These are phyloP conservation scores for Aspergillus fumigatiaffinis DNA, from an alignment of 2,329 filamentous ascomycete genomes.

Conservation along the genomic window DNA sequence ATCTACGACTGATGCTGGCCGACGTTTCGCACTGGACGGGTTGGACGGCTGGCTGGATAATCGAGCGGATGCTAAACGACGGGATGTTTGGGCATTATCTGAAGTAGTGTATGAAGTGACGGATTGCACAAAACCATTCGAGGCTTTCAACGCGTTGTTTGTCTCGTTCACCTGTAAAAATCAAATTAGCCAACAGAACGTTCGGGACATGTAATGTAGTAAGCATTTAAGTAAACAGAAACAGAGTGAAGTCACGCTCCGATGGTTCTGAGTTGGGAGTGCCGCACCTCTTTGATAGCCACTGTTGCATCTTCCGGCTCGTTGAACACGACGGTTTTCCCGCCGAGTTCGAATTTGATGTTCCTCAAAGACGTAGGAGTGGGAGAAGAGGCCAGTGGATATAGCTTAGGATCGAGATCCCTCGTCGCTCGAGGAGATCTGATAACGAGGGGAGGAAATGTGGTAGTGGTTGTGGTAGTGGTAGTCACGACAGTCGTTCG, in stretches of 20 bases:
- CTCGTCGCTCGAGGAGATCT: constrained; percentile 66
- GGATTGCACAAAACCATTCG: constrained; percentile 48
- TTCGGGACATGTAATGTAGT: neutral
- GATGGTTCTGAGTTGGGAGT: constrained; percentile 7
- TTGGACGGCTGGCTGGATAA: constrained; percentile 22
- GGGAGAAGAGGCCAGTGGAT: constrained; percentile 77
- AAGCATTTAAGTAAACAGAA: neutral
- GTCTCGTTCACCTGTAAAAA: constrained; percentile 42
- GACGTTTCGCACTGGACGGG: constrained; percentile 38
- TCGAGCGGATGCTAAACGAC: constrained; percentile 21
- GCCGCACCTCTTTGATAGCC: constrained; percentile 52
- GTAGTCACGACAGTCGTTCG: constrained; percentile 74
- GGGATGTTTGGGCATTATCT: constrained; percentile 29
- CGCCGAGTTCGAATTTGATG: constrained; percentile 69
- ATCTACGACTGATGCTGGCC: constrained; percentile 52
- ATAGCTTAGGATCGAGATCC: constrained; percentile 80
- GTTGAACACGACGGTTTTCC: constrained; percentile 57
- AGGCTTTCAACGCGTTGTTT: constrained; percentile 41
- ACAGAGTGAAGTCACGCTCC: neutral
- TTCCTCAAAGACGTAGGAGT: constrained; percentile 75
- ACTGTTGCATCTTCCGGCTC: constrained; percentile 57
- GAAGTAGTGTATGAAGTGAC: constrained; percentile 42
- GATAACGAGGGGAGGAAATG: constrained; percentile 78
- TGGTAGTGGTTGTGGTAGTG: constrained; percentile 79
- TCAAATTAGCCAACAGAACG: constrained; percentile 7